These are phyloP conservation scores for Fusarium sp. DNA, from an alignment of 2,329 filamentous ascomycete genomes.

Conservation along the genomic window DNA sequence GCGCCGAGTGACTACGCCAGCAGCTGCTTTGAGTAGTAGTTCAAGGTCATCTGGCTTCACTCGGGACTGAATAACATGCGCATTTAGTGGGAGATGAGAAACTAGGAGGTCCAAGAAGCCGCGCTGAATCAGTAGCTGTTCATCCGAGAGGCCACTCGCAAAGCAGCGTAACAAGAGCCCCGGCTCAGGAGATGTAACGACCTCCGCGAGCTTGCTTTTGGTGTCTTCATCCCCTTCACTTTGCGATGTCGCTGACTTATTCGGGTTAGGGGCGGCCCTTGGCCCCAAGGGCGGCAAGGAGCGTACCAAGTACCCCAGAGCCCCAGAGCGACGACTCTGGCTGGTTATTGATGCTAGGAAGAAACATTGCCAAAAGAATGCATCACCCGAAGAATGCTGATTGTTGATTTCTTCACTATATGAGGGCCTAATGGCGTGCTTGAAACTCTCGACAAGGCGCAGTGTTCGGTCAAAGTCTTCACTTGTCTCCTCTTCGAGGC, in stretches of 20 bases:
- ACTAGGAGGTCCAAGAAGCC: constrained; percentile 95
- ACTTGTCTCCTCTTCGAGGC: constrained; percentile 93
- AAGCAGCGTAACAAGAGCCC: constrained; percentile 92
- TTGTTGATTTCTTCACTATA: constrained; percentile 62
- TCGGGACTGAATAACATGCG: constrained; percentile 79
- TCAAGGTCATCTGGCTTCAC: constrained; percentile 83
- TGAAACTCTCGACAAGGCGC: constrained; percentile 81
- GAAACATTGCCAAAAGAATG: constrained; percentile 98
- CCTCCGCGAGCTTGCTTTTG: constrained; percentile 64
- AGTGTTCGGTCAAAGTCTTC: constrained; percentile 95
- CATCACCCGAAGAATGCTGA: constrained; percentile 73
- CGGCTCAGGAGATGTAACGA: constrained; percentile 90
- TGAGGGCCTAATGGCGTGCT: constrained; percentile 70
- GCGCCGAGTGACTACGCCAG: constrained; percentile 86
- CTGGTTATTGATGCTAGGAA: constrained; percentile 95
- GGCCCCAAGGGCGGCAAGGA: constrained; percentile 70
- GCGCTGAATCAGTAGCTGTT: constrained; percentile 90
- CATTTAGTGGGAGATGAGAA: constrained; percentile 87
- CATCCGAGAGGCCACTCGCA: constrained; percentile 86
- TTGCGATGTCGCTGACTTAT: constrained; percentile 25
- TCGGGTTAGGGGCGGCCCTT: neutral
- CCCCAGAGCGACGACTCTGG: constrained; percentile 83
- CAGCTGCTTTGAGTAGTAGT: constrained; percentile 82
- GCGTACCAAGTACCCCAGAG: constrained; percentile 85
- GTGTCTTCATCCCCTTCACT: constrained; percentile 48